Evolutionary conservation across 2,329 filamentous ascomycete genomes (phyloP).

Genomic region (Gaeumannomyces tritici): DNA sequence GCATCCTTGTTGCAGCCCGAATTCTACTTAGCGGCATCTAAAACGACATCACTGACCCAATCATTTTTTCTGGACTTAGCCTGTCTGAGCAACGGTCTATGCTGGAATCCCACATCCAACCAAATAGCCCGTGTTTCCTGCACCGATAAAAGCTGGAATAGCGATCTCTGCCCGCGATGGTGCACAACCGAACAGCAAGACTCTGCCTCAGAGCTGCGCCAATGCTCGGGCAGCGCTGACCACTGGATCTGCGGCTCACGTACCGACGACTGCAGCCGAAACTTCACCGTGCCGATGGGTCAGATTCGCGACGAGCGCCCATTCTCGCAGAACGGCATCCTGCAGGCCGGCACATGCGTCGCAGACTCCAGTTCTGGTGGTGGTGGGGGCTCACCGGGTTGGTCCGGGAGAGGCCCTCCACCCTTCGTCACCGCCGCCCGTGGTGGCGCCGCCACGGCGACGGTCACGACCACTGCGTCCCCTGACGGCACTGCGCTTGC

Average conservation of each 20-base stretch:
- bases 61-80: neutral
- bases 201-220: neutral
- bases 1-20: no score
- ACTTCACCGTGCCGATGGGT: neutral
- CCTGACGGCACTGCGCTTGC: neutral
- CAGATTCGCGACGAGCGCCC: neutral
- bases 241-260: neutral
- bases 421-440: neutral
- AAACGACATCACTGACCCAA: neutral
- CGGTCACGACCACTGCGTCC: neutral
- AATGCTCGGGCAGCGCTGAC: neutral
- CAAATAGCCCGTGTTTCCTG: neutral
- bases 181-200: neutral
- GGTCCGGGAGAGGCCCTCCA: neutral
- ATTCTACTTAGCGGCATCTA: neutral
- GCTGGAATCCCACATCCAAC: neutral
- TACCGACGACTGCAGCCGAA: neutral
- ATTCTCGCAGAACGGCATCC: slow-evolving; percentile 1
- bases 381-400: neutral
- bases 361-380: neutral
- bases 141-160: neutral
- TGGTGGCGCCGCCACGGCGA: neutral
- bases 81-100: neutral
- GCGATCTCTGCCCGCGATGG: neutral
- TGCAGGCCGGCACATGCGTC: neutral